Evolutionary conservation across 2,329 filamentous ascomycete genomes (phyloP), one percentile per base, ranked within the genome.

Genomic region (Coniosporium tulheliwenetii): DNA sequence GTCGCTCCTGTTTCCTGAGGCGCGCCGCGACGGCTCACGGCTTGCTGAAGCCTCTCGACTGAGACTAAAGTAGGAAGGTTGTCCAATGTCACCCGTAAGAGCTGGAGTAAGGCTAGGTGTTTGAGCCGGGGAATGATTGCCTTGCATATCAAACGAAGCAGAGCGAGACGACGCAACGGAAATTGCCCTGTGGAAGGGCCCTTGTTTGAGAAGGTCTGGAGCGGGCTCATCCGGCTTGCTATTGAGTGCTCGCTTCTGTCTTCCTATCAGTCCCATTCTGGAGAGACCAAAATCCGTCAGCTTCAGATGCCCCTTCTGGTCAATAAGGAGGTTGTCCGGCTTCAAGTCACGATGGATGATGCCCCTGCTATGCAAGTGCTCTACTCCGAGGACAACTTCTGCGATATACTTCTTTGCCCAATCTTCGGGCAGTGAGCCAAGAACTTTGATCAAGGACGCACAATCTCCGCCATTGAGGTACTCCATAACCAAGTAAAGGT

Each of bases 351-450:
- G 82, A 62, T 98, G 93, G 36, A 98, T 89, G 56, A 98, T 95
- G 44, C 89, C 85, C 44, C 89, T 77, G 55, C 80, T 85, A 62
- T 98, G 91, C 37, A 98, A 69, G 65, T 98, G 87, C 57, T 98
- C 86, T 32, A 98, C 85, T 13, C 93, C 91, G n/a, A 96, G 71
- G 39, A 98, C 80, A 36, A 98, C 89, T 63, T 98, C 91, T 2
- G 85, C 91, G 33, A 96, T 72, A 56, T 98, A 98, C 57, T 94
- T 96, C 66, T 93, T 93, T 3, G 85, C 86, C 93, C 93, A 98
- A 50, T 96, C 89, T 63, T 98, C 93, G 0, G 87, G 83, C 15
- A 98, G 69, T 2, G 85, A 86, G 29, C 87, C 87, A 1, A 98
- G 71, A 19, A 94, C 79, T 58, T 96, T 98, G 64, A 96, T 91